A percentile compares a stretch with the other conserved stretches of the same genome.
Conservation (phyloP, 495 filamentous ascomycete genomes). For the Margaritispora aquatica region DNA sequence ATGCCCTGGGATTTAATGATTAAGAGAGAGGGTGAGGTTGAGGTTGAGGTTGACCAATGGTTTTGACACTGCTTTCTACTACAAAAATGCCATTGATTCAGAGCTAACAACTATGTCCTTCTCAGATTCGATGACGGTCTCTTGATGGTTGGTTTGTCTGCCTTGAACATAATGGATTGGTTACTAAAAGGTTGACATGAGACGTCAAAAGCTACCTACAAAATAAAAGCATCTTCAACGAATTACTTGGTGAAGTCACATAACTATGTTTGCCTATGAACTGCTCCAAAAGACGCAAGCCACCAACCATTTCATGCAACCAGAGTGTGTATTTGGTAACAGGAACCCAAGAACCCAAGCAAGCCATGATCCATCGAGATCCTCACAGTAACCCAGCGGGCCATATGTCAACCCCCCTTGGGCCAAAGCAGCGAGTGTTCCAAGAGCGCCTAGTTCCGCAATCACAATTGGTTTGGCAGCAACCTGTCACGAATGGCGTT, state of each 20-base stretch:
- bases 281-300: not conserved
- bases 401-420: conserved; percentile 16
- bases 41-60: not conserved
- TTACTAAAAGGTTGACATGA: not conserved
- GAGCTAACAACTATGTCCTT: not conserved
- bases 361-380: not conserved
- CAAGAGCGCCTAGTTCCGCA: conserved; percentile 9
- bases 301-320: not conserved
- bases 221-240: not conserved
- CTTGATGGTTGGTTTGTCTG: not conserved
- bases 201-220: too few relatives aligned
- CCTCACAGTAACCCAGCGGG: not conserved
- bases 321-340: not conserved
- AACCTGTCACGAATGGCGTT: conserved; percentile 22
- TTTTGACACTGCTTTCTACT: not conserved
- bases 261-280: not conserved
- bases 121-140: not conserved
- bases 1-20: not conserved
- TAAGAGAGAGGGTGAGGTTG: not conserved
- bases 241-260: not conserved
- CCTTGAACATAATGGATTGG: not conserved
- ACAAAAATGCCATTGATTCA: not conserved
- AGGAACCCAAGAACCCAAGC: not conserved
- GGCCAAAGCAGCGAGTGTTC: conserved; percentile 22
- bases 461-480: conserved; percentile 17